Conservation (phyloP, 2,329 filamentous ascomycete genomes). For the Hypoxylon sp. region DNA sequence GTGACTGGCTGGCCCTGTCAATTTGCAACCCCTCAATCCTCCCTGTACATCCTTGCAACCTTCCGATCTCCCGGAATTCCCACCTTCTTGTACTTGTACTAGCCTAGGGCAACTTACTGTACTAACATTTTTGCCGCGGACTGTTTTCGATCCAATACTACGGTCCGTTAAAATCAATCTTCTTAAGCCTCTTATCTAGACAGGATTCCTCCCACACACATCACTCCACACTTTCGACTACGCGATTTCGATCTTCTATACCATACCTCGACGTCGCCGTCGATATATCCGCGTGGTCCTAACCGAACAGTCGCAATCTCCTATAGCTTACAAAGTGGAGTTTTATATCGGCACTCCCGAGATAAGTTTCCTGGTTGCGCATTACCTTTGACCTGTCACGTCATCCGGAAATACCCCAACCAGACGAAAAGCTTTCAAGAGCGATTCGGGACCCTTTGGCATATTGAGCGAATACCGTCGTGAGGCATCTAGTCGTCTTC, state of each 20-base stretch:
- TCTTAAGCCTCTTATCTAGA: constrained; percentile 35
- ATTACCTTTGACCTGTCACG: constrained; percentile 28
- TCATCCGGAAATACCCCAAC: constrained; percentile 29
- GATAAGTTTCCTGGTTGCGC: constrained; percentile 22
- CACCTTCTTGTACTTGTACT: constrained; percentile 44
- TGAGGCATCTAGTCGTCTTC: constrained; percentile 20
- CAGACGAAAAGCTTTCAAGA: constrained; percentile 9
- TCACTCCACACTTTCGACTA: constrained; percentile 17
- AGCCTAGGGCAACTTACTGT: constrained; percentile 43
- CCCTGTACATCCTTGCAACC: constrained; percentile 43
- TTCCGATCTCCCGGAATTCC: constrained; percentile 53
- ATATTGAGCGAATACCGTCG: constrained; percentile 6
- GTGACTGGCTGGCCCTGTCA: constrained; percentile 43
- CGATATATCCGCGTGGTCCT: constrained; percentile 7
- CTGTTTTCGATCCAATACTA: constrained; percentile 39
- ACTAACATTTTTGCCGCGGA: constrained; percentile 43
- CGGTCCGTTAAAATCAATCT: constrained; percentile 10
- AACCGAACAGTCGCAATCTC: constrained; percentile 8
- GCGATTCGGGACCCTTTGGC: constrained; percentile 15
- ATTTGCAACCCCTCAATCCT: constrained; percentile 43
- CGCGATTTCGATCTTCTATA: constrained; percentile 12
- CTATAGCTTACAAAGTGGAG: constrained; percentile 9
- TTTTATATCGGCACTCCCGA: constrained; percentile 30
- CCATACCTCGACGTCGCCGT: constrained; percentile 6
- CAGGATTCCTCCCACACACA: constrained; percentile 28